phyloP scores from a whole-genome alignment of 345 rosid genomes.

The Limnanthes douglasii region DNA sequence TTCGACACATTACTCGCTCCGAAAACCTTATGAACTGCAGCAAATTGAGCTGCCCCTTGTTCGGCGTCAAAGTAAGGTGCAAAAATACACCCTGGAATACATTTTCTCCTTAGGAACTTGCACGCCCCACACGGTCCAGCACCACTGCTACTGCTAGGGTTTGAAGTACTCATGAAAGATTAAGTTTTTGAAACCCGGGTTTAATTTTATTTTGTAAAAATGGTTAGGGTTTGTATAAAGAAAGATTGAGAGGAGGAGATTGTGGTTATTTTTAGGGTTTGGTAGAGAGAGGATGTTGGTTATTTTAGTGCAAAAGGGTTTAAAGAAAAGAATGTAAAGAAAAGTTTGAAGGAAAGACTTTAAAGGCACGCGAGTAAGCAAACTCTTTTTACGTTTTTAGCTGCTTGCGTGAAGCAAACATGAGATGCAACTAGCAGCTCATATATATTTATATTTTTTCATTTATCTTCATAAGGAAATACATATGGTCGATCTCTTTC shows the following conservation, averaged over 20 bases:
- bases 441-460: no score
- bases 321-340: conserved; percentile 12
- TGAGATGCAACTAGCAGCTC: no score
- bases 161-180: conserved; percentile 10
- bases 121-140: conserved; percentile 87
- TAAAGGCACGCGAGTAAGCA: conserved; percentile 95
- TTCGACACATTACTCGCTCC: conserved; percentile 95
- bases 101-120: conserved; percentile 72
- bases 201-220: background rate
- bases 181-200: conserved; percentile 4
- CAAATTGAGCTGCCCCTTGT: conserved; percentile 76
- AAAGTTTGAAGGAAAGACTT: conserved; percentile 34
- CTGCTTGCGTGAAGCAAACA: conserved; percentile 99
- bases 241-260: conserved; percentile 5
- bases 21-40: conserved; percentile 74
- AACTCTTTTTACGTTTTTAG: conserved; percentile 35
- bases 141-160: conserved; percentile 21
- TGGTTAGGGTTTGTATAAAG: conserved; percentile 5
- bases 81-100: conserved; percentile 67
- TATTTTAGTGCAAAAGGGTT: conserved; percentile 15
- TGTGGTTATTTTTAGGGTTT: conserved; percentile 25
- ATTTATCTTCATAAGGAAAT: no score
- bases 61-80: conserved; percentile 83
- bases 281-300: conserved; percentile 10
- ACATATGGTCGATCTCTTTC: no score